Conservation (phyloP, 176 grass and related monocot species). For the Musa acuminata region DNA sequence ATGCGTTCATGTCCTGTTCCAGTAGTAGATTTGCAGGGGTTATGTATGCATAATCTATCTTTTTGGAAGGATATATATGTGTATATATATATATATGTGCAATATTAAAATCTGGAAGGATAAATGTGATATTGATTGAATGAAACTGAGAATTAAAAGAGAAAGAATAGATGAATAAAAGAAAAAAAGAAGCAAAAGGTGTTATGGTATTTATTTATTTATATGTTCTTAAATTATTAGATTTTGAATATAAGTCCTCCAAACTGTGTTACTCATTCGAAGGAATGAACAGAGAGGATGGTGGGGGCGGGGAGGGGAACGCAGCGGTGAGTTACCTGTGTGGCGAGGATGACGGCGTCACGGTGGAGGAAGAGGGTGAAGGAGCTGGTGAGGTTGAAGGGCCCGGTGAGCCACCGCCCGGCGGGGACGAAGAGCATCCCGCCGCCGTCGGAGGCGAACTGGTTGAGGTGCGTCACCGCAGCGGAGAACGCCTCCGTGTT, state of each 20-base stretch:
- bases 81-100: too few relatives aligned
- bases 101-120: too few relatives aligned
- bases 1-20: conserved; percentile 43
- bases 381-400: conserved; percentile 80
- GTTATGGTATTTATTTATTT: too few relatives aligned
- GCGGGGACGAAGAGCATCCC: conserved; percentile 70
- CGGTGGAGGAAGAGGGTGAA: conserved; percentile 78
- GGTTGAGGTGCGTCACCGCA: conserved; percentile 59
- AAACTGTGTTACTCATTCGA: neutral
- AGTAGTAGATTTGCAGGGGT: neutral
- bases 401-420: conserved; percentile 74
- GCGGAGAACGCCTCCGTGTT: conserved; percentile 75
- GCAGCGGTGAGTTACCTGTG: conserved; percentile 26
- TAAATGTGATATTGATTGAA: too few relatives aligned
- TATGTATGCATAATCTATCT: too few relatives aligned
- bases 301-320: neutral
- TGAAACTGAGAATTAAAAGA: too few relatives aligned
- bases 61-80: too few relatives aligned
- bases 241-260: neutral
- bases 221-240: too few relatives aligned
- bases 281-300: neutral
- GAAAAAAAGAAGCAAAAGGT: too few relatives aligned
- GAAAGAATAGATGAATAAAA: too few relatives aligned
- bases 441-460: conserved; percentile 51
- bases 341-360: conserved; percentile 59